Percentiles rank a stretch among this genome's conserved stretches.
Evolutionary conservation across 129 eudicot species (phyloP).

Genomic region (Flaveria sonorensis): DNA sequence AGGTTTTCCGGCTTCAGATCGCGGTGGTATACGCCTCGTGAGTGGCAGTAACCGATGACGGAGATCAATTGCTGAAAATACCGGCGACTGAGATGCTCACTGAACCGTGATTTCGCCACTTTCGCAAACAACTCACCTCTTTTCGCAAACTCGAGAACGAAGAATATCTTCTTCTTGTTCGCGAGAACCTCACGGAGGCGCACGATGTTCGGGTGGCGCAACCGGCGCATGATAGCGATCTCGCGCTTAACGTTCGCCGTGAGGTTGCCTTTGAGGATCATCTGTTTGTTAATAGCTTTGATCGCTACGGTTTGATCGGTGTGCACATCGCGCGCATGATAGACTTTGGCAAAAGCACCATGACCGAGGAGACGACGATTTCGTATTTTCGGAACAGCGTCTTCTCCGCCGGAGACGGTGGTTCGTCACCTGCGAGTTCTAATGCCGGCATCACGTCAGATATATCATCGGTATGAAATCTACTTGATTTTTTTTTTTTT

Average conservation of each 20-base stretch:
- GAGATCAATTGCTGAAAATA: conserved; percentile 47
- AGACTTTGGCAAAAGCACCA: conserved; percentile 54
- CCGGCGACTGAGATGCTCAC: conserved; percentile 39
- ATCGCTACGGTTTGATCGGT: conserved; percentile 48
- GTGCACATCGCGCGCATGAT: conserved; percentile 33
- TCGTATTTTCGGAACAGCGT: conserved; percentile 40
- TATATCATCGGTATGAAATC: conserved; percentile 14
- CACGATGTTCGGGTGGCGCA: conserved; percentile 49
- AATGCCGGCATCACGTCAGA: conserved; percentile 30
- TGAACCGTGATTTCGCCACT: conserved; percentile 34
- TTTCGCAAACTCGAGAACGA: conserved; percentile 40
- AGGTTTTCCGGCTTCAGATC: conserved; percentile 55
- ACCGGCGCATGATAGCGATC: conserved; percentile 51
- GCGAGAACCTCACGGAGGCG: conserved; percentile 46
- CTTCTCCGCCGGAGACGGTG: conserved; percentile 26
- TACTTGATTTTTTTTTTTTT: too few relatives aligned
- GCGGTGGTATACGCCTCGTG: conserved; percentile 52
- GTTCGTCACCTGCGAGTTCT: conserved; percentile 23
- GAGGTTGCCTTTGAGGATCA: conserved; percentile 36
- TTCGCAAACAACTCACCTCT: conserved; percentile 49
- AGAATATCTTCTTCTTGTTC: conserved; percentile 43
- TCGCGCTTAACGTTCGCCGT: conserved; percentile 48
- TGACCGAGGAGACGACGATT: conserved; percentile 41
- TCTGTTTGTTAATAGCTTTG: conserved; percentile 42
- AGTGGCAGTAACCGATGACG: conserved; percentile 45